Evolutionary conservation across 164 flowering plant species (phyloP), one percentile per base, ranked within the genome.

Genomic region (Nymphaea colorata): DNA sequence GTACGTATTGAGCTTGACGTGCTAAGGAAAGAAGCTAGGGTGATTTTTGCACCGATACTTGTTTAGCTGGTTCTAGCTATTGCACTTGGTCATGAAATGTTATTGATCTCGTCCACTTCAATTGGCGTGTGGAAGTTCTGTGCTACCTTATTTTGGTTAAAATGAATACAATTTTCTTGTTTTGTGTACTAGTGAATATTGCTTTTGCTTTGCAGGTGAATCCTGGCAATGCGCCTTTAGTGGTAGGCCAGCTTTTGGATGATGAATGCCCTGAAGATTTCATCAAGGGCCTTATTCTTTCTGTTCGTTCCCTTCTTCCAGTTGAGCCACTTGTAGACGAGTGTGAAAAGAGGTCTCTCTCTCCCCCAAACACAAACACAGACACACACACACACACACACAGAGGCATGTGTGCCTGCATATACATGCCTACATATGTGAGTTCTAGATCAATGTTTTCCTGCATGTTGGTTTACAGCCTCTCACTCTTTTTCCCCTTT

Each of bases 221-320:
- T 77, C 99, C 99, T 0, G 93, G 89, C 61, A 95, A 95, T 87
- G 98, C 99, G 68, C 98, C 99, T 59, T 77, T 95, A 74, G 99
- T 95, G 69, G 98, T 95, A 41, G 99, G 99, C 25, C 99, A 93
- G 79, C 84, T 95, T 61, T 80, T 95, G 36, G 99, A 95, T 85
- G 99, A 95, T 81, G 99, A 95, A 71, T 95, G 99, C 77, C 97
- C 98, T 67, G 99, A 95, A 81, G 99, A 95, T 84, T 95, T 95
- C 74, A 95, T 95, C 64, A 95, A 95, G 73, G 99, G 99, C 16
- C 83, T 95, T 44, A 79, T 79, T 70, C 77, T 79, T 53, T 79
- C 81, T 10, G 81, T 79, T 42, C 79, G 81, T 53, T 95, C 99
- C 43, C 84, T 95, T 74, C 98, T 95, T 74, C 99, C 99, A 4